Evolutionary conservation across 306 rosid species (phyloP).

Genomic region (Cicer yamashitae): DNA sequence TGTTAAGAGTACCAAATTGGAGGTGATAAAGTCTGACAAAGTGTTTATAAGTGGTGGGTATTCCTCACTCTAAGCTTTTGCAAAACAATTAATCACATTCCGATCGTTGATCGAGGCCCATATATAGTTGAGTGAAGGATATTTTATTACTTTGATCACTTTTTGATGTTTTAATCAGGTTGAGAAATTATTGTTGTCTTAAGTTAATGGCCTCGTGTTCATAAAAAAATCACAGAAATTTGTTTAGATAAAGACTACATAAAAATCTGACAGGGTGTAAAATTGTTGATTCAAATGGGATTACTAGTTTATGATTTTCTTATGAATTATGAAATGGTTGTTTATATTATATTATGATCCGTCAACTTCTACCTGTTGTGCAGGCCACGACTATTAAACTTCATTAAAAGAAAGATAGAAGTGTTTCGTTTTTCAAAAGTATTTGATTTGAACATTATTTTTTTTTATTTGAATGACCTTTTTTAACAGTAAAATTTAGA

Average conservation of each 20-base stretch:
- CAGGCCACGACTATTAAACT: neutral
- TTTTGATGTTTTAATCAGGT: neutral
- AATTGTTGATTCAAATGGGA: neutral
- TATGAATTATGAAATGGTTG: neutral
- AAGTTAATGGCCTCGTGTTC: neutral
- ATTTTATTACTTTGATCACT: neutral
- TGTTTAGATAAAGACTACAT: neutral
- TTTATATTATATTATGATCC: neutral
- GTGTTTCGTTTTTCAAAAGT: neutral
- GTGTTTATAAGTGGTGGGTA: too few relatives aligned
- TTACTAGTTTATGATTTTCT: neutral
- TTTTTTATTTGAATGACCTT: neutral
- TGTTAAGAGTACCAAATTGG: too few relatives aligned
- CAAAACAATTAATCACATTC: constrained; percentile 1
- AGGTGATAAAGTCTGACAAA: too few relatives aligned
- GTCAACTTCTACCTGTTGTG: constrained; percentile 32
- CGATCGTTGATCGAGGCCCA: constrained; percentile 43
- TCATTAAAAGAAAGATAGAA: neutral
- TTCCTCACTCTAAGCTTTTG: neutral
- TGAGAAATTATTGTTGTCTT: neutral
- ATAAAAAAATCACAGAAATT: neutral
- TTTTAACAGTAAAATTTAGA: neutral
- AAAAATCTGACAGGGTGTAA: neutral
- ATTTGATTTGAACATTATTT: neutral
- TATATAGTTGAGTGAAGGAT: constrained; percentile 18